A percentile compares a stretch with the other conserved stretches of the same genome.
These are phyloP conservation scores for Saccharomyces hybrid DNA, from an alignment of 1,139 yeast genomes.

Conservation along the genomic window DNA sequence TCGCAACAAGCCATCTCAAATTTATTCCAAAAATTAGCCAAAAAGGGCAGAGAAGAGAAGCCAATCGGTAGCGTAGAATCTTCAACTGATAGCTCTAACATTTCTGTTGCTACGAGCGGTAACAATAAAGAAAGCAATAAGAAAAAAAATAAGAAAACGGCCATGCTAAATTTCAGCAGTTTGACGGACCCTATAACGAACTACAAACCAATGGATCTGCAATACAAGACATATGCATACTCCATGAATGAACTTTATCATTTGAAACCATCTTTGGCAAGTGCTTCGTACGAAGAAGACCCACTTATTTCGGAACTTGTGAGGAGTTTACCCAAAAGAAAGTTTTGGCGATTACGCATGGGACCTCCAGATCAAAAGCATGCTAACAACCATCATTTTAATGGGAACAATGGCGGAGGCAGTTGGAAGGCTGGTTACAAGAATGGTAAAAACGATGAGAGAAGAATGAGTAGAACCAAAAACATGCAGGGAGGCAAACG, in stretches of 20 bases:
- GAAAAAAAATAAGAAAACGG: background rate
- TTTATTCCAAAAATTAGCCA: background rate
- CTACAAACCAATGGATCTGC: conserved; percentile 18
- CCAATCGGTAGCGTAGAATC: background rate
- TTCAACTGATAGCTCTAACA: background rate
- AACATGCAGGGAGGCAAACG: background rate
- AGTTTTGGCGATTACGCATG: conserved; percentile 30
- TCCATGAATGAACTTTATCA: conserved; percentile 20
- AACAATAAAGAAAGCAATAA: background rate
- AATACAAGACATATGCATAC: conserved; percentile 15
- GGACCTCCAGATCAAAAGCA: conserved; percentile 17
- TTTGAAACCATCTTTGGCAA: background rate
- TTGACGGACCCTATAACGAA: conserved; percentile 8
- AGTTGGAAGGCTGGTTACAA: conserved; percentile 5
- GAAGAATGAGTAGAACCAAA: background rate
- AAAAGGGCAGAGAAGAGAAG: background rate
- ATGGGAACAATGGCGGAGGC: conserved; percentile 6
- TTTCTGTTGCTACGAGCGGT: background rate
- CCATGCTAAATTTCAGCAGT: background rate
- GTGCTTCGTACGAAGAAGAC: background rate
- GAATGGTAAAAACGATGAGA: conserved; percentile 12
- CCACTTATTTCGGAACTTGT: background rate
- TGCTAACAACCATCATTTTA: conserved; percentile 6
- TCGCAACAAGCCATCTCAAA: background rate
- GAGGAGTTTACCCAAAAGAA: conserved; percentile 24